A percentile compares a stretch with the other conserved stretches of the same genome.
phyloP scores from a whole-genome alignment of 805 yeast species.

The Schwanniomyces vanrijiae region DNA sequence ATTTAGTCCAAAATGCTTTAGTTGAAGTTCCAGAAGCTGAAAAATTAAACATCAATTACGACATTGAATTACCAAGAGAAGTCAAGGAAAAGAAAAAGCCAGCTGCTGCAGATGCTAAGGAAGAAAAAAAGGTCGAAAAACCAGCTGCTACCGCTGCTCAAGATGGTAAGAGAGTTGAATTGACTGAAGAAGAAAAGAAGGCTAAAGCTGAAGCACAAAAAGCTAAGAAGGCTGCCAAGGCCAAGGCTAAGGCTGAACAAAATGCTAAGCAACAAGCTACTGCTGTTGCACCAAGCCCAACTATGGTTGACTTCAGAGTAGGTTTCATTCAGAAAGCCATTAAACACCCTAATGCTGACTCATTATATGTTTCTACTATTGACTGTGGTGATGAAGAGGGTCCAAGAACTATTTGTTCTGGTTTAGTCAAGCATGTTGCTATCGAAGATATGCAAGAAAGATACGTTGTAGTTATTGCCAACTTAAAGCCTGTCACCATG shows the following conservation, averaged over 20 bases:
- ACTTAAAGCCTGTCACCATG: constrained; percentile 97
- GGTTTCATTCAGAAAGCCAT: constrained; percentile 96
- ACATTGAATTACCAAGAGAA: constrained; percentile 72
- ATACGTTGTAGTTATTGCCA: constrained; percentile 86
- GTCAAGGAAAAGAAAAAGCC: constrained; percentile 60
- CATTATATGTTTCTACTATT: constrained; percentile 93
- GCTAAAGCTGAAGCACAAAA: constrained; percentile 57
- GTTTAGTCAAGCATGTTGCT: constrained; percentile 85
- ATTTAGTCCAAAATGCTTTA: constrained; percentile 72
- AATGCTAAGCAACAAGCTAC: constrained; percentile 51
- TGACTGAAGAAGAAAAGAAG: constrained; percentile 44
- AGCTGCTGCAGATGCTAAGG: constrained; percentile 22
- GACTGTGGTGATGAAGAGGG: constrained; percentile 95
- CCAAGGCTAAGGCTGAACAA: constrained; percentile 55
- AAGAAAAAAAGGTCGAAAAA: constrained; percentile 8
- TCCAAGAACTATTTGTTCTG: constrained; percentile 98
- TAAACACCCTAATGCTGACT: constrained; percentile 97
- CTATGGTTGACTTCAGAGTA: constrained; percentile 87
- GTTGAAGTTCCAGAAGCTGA: constrained; percentile 52
- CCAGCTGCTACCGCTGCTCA: constrained; percentile 39
- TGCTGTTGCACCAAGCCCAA: constrained; percentile 71
- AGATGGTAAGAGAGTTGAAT: constrained; percentile 16
- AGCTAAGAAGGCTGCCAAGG: constrained; percentile 63
- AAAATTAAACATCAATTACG: constrained; percentile 55
- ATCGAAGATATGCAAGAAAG: constrained; percentile 96